phyloP scores from a whole-genome alignment of 345 rosid species.

The Leavenworthia alabamica region DNA sequence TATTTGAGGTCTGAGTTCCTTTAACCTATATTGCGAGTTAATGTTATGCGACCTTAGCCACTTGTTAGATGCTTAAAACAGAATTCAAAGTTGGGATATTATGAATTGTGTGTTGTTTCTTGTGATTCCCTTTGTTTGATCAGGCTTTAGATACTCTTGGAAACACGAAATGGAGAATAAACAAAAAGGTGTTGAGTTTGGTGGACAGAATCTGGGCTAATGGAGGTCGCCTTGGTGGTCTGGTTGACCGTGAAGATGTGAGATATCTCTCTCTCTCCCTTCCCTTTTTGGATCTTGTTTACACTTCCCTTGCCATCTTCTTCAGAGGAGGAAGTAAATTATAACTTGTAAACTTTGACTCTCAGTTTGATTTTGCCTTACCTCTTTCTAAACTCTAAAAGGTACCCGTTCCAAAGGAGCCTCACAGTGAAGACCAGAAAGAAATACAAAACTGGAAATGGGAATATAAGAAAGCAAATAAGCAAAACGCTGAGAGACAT shows the following conservation, averaged over 20 bases:
- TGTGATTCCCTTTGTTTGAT: conserved; percentile 22
- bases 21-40: neutral
- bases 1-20: conserved; percentile 66
- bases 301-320: neutral
- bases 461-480: conserved; percentile 56
- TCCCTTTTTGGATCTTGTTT: conserved; percentile 3
- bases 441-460: conserved; percentile 78
- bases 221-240: conserved; percentile 74
- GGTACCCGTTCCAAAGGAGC: conserved; percentile 75
- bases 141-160: conserved; percentile 97
- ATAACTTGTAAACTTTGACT: neutral
- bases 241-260: conserved; percentile 91
- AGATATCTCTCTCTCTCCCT: conserved; percentile 23
- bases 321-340: neutral
- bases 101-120: conserved; percentile 11
- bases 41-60: no score
- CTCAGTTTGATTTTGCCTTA: conserved; percentile 8
- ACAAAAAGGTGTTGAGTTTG: conserved; percentile 69
- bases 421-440: conserved; percentile 58
- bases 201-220: conserved; percentile 90
- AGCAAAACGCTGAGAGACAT: conserved; percentile 82
- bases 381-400: conserved; percentile 25
- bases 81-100: neutral
- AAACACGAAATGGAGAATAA: conserved; percentile 89
- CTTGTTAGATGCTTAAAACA: conserved; percentile 4